Conservation (phyloP, 495 filamentous ascomycete species). For the Penicillium taxi region DNA sequence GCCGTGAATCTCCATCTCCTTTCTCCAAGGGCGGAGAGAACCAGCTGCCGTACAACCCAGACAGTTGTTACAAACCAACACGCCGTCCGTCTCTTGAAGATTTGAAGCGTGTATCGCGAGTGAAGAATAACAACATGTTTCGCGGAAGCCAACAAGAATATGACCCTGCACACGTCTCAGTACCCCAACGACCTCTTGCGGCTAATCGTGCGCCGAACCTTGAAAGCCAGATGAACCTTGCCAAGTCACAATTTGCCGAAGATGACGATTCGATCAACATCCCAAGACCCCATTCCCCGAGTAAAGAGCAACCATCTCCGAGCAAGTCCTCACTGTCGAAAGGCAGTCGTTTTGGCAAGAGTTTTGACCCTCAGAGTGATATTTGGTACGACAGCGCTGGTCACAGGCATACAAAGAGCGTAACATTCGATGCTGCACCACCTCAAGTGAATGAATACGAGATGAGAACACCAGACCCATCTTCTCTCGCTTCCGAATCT, state of each 20-base stretch:
- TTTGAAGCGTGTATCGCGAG: constrained; percentile 83
- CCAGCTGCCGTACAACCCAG: constrained; percentile 47
- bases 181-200: constrained; percentile 71
- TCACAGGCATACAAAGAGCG: constrained; percentile 84
- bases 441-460: constrained; percentile 96
- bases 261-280: constrained; percentile 23
- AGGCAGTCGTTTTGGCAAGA: constrained; percentile 56
- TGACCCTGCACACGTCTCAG: constrained; percentile 66
- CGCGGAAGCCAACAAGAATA: constrained; percentile 85
- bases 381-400: constrained; percentile 55
- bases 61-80: constrained; percentile 55
- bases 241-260: constrained; percentile 29
- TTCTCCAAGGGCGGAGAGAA: constrained; percentile 64
- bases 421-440: constrained; percentile 90
- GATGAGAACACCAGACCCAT: constrained; percentile 90
- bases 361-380: constrained; percentile 61
- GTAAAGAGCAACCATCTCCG: constrained; percentile 67
- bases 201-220: constrained; percentile 48
- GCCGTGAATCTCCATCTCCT: constrained; percentile 54
- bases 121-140: constrained; percentile 95
- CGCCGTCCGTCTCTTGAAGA: constrained; percentile 88
- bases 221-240: constrained; percentile 55
- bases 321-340: constrained; percentile 77
- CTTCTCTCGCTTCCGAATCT: constrained; percentile 78
- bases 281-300: constrained; percentile 51